These are phyloP conservation scores for Rhodamnia rubescens DNA, from an alignment of 345 rosid species.

Conservation along the genomic window DNA sequence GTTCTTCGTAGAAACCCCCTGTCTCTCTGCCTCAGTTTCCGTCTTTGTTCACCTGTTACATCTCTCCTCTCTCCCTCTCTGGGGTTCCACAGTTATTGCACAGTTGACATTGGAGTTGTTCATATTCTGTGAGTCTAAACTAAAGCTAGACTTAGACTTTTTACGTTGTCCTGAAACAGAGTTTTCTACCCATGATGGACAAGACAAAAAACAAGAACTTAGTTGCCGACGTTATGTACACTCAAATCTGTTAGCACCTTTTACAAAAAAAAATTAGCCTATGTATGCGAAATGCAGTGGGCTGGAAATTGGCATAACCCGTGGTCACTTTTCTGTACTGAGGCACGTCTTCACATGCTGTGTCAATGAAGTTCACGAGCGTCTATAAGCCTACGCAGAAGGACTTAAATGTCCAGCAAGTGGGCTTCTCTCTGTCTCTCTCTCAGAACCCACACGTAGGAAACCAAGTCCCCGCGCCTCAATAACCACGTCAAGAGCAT, in stretches of 20 bases:
- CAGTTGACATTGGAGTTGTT: background rate
- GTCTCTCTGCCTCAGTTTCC: slow-evolving; percentile 4
- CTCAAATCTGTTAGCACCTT: background rate
- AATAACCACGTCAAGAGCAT: slow-evolving; percentile 3
- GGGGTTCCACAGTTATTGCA: background rate
- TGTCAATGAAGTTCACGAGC: background rate
- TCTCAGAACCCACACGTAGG: background rate
- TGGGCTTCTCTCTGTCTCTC: background rate
- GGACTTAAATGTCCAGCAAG: background rate
- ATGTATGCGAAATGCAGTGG: background rate
- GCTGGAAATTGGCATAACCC: background rate
- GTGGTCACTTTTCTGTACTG: background rate
- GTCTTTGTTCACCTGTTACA: background rate
- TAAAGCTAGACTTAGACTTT: background rate
- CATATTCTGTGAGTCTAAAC: background rate
- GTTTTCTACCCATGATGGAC: background rate
- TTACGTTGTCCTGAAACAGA: background rate
- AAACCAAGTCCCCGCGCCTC: background rate
- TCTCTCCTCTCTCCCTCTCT: background rate
- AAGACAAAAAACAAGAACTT: background rate
- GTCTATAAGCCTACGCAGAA: background rate
- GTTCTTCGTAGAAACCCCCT: slow-evolving; percentile 11
- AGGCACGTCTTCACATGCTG: background rate
- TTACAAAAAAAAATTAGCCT: background rate
- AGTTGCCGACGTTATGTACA: background rate